Evolutionary conservation across 345 rosid genomes (phyloP).

Genomic region (Citrus reticulata): DNA sequence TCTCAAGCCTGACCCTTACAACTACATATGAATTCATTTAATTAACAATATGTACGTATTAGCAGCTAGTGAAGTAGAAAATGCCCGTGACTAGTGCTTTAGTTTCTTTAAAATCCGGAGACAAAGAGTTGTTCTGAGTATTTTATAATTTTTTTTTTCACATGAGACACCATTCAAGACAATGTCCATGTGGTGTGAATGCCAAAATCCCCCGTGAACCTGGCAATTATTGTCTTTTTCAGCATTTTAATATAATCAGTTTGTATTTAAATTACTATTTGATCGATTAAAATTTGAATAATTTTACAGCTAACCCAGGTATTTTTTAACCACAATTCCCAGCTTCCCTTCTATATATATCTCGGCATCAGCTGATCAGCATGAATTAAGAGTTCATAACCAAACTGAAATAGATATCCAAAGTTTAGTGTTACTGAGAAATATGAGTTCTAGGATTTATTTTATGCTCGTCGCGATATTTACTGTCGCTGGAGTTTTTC

Average conservation of each 20-base stretch:
- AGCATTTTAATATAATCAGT: background rate
- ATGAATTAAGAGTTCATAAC: background rate
- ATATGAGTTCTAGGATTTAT: background rate
- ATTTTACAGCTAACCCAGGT: background rate
- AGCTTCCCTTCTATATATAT: background rate
- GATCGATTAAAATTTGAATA: too few relatives aligned
- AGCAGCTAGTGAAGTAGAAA: too few relatives aligned
- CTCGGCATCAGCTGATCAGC: background rate
- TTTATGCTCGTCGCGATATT: background rate
- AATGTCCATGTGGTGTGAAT: background rate
- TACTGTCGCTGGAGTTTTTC: background rate
- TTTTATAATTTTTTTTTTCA: too few relatives aligned
- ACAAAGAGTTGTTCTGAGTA: too few relatives aligned
- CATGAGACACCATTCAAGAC: background rate
- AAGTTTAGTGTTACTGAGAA: background rate
- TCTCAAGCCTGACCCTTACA: too few relatives aligned
- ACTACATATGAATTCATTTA: too few relatives aligned
- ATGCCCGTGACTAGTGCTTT: too few relatives aligned
- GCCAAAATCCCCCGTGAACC: background rate
- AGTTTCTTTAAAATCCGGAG: too few relatives aligned
- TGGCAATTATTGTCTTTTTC: background rate
- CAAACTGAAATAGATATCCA: background rate
- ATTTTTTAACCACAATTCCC: too few relatives aligned
- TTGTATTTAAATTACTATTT: too few relatives aligned
- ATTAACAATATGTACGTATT: too few relatives aligned